A percentile compares a stretch with the other conserved stretches of the same genome.
These are phyloP conservation scores for Glebionis coronaria DNA, from an alignment of 129 eudicot genomes.

Conservation along the genomic window DNA sequence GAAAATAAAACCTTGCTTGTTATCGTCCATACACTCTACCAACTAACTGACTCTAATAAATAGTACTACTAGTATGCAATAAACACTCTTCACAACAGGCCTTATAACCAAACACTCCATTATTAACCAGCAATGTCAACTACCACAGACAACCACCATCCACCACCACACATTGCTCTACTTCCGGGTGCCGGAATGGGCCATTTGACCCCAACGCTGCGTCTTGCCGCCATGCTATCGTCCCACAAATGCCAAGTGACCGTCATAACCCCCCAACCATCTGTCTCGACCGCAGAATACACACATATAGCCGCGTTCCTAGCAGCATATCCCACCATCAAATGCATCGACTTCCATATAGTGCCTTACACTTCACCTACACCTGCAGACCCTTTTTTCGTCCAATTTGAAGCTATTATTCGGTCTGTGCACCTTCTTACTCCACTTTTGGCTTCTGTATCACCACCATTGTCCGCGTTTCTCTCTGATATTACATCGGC, in stretches of 20 bases:
- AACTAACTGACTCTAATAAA: too few species aligned
- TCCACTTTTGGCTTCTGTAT: conserved; percentile 39
- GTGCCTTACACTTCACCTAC: conserved; percentile 32
- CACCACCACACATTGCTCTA: conserved; percentile 42
- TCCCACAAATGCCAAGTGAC: conserved; percentile 31
- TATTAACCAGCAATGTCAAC: neutral
- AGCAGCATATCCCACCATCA: conserved; percentile 34
- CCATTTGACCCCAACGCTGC: conserved; percentile 56
- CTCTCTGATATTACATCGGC: conserved; percentile 35
- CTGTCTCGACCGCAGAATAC: conserved; percentile 45
- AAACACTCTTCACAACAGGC: neutral
- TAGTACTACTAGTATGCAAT: too few species aligned
- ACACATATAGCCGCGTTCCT: conserved; percentile 39
- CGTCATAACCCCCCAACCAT: conserved; percentile 40
- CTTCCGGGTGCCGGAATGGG: conserved; percentile 64
- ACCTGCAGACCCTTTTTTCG: conserved; percentile 40
- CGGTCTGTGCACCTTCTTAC: conserved; percentile 40
- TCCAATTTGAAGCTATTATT: conserved; percentile 40
- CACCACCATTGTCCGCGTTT: conserved; percentile 49
- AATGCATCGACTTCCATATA: conserved; percentile 33
- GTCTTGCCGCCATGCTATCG: conserved; percentile 44
- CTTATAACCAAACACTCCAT: neutral
- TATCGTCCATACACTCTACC: neutral
- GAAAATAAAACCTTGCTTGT: neutral
- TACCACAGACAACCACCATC: neutral